Base-by-base conservation (phyloP, 2,329 filamentous ascomycete genomes). In the Fusarium torulosum region DNA sequence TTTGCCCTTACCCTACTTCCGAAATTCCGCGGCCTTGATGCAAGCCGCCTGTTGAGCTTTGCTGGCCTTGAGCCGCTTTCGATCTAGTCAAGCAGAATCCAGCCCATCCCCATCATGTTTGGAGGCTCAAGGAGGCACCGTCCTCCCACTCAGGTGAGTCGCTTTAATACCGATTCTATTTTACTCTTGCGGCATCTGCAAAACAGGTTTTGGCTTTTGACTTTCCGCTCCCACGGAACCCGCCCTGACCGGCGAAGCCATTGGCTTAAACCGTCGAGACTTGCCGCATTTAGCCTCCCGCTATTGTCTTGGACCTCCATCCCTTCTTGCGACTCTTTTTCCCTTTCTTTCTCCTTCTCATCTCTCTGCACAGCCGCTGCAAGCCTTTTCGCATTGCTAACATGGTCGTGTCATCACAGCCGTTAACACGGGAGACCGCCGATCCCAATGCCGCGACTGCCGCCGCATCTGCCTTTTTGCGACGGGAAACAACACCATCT, bases 381-480 rank as follows among this genome's bases (percentile, higher is more conserved):
- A 17, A 40, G 33, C 51, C 17, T 40, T 15, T 38, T 59, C 40
- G 23, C 49, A 54, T 51, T 43, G 66, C 72, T 75, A 71, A 77
- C 66, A 72, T 73, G 67, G 64, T 62, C 20, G 50, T 63, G 54
- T 67, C 70, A 52, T 75, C 61, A 67, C 79, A 93, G 89, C 87
- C 88, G 69, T 81, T 89, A 63, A 90, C 86, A 59, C 82, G 85
- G 66, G 83, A 86, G 59, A 89, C 89, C 57, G 88, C 88, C 50
- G 90, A 89, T 75, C 85, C 91, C 56, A 90, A 90, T 74, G 94
- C 93, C 59, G 88, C 94, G 54, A 89, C 91, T 45, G 93, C 93
- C 57, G 94, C 94, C 62, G 88, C 88, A 63, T 91, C 92, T 77
- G 94, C 94, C 59, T 96, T 95, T 79, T 85, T 91, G 75, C 89